Percentiles rank a stretch among this genome's conserved stretches.
Conservation (phyloP, 495 filamentous ascomycete genomes). For the Trichocladium uniseriatum region DNA sequence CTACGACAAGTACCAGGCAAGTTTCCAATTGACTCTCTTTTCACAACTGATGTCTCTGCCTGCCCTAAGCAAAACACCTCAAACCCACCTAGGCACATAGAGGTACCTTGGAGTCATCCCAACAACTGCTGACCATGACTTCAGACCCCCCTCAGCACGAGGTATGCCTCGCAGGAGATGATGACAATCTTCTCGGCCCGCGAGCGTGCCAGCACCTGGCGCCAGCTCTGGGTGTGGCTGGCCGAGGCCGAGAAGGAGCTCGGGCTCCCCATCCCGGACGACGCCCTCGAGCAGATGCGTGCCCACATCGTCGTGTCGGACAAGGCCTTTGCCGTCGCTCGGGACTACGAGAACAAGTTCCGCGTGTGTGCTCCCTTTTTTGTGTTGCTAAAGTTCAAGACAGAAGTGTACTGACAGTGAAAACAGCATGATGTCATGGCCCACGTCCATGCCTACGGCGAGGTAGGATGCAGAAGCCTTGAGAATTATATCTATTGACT, state of each 20-base stretch:
- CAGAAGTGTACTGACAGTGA: neutral
- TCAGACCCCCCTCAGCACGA: slow-evolving; percentile 62
- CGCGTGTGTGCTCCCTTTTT: slow-evolving; percentile 2
- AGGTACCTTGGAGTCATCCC: too few relatives aligned
- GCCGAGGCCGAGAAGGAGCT: slow-evolving; percentile 74
- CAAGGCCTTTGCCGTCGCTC: slow-evolving; percentile 66
- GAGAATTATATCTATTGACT: too few relatives aligned
- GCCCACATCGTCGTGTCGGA: slow-evolving; percentile 64
- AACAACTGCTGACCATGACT: slow-evolving; percentile 17
- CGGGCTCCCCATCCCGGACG: slow-evolving; percentile 53
- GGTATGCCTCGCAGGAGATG: slow-evolving; percentile 60
- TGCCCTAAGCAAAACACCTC: too few relatives aligned
- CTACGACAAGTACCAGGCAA: slow-evolving; percentile 50
- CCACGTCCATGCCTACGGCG: slow-evolving; percentile 51
- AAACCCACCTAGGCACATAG: neutral
- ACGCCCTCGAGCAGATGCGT: slow-evolving; percentile 69
- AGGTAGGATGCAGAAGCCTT: too few relatives aligned
- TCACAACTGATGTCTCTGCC: neutral
- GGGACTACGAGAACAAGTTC: slow-evolving; percentile 56
- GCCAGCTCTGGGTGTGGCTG: slow-evolving; percentile 72
- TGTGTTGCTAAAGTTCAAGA: neutral
- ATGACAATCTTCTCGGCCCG: slow-evolving; percentile 59
- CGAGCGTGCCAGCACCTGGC: slow-evolving; percentile 65
- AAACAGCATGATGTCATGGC: slow-evolving; percentile 52
- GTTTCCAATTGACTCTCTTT: neutral